Conservation (phyloP, 352 stramenopile genomes). For the Globisporangium barbulae region DNA sequence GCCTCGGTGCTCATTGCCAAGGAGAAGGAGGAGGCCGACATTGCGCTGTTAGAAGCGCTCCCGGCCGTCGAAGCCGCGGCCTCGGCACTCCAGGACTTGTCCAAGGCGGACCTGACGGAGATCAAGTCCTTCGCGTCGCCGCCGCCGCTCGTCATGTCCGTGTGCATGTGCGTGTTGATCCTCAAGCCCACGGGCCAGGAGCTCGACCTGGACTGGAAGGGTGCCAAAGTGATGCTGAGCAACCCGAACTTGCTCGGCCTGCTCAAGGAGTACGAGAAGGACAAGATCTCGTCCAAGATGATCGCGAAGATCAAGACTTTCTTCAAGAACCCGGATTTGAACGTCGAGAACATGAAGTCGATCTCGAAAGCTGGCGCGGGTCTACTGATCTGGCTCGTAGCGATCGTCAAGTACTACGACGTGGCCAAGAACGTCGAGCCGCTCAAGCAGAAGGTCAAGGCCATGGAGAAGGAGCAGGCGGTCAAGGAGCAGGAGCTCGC, state of each 20-base stretch:
- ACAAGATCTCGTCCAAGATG: conserved; percentile 95
- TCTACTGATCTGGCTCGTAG: conserved; percentile 92
- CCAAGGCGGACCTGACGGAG: conserved; percentile 94
- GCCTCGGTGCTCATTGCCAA: conserved; percentile 88
- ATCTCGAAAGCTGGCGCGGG: conserved; percentile 90
- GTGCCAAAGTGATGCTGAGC: conserved; percentile 94
- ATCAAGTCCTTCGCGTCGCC: conserved; percentile 95
- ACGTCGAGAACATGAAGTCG: conserved; percentile 95
- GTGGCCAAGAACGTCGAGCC: conserved; percentile 95
- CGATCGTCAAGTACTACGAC: conserved; percentile 96
- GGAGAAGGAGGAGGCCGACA: conserved; percentile 93
- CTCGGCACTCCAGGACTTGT: conserved; percentile 90
- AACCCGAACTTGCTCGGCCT: conserved; percentile 90
- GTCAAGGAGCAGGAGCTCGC: conserved; percentile 88
- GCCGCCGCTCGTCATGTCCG: conserved; percentile 90
- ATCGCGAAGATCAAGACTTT: conserved; percentile 94
- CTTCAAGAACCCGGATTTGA: conserved; percentile 92
- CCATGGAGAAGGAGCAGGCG: conserved; percentile 92
- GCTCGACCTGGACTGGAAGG: conserved; percentile 92
- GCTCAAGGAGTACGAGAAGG: conserved; percentile 95
- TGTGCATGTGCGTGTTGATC: conserved; percentile 91
- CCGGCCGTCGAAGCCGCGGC: conserved; percentile 93
- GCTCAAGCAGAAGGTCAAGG: conserved; percentile 89
- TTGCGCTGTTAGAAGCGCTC: conserved; percentile 89
- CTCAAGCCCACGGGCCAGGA: conserved; percentile 91